Conservation (phyloP, 2,329 filamentous ascomycete genomes). For the Samsoniella hepiali region DNA sequence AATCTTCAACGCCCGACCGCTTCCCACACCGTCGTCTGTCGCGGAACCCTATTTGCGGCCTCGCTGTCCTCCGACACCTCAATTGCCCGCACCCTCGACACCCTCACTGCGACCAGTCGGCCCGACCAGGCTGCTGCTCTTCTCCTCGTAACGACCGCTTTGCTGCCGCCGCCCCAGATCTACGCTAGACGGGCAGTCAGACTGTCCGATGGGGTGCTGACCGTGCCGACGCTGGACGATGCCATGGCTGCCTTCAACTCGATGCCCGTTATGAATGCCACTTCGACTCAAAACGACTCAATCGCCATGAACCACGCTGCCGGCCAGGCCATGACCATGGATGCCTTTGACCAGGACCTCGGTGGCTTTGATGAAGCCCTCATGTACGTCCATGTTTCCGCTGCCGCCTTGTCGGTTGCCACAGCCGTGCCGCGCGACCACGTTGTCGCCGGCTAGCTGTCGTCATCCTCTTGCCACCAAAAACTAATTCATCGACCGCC, state of each 20-base stretch:
- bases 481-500: not conserved
- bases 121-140: not conserved
- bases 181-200: not conserved
- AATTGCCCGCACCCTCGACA: not conserved
- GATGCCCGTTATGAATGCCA: constrained; percentile 49
- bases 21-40: not conserved
- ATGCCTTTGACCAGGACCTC: constrained; percentile 51
- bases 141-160: not conserved
- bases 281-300: constrained; percentile 42
- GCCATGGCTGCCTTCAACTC: constrained; percentile 59
- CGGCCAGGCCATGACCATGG: constrained; percentile 43
- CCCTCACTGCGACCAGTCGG: not conserved
- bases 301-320: constrained; percentile 44
- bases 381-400: constrained; percentile 43
- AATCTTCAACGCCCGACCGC: not conserved
- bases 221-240: constrained; percentile 36
- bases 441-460: not conserved
- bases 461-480: not conserved
- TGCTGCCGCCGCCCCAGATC: not conserved
- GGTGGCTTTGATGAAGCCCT: constrained; percentile 52
- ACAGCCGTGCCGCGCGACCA: not conserved
- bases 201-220: constrained; percentile 29
- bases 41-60: not conserved
- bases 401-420: constrained; percentile 16
- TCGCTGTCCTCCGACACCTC: not conserved